These are phyloP conservation scores for Pilaira anomala DNA, from an alignment of 192 early-diverging fungal genomes.

Conservation along the genomic window DNA sequence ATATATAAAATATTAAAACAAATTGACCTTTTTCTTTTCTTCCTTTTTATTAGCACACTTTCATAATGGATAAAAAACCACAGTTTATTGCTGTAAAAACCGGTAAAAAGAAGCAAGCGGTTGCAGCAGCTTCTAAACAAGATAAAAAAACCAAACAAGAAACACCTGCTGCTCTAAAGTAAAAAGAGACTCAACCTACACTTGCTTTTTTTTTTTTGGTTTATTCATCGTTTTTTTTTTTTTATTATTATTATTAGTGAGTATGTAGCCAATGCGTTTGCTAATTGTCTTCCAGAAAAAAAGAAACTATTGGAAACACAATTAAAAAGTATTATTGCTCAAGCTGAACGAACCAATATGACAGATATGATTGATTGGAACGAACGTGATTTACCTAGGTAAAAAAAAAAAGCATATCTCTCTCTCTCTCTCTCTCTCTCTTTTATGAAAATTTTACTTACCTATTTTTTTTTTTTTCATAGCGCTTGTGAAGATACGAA, in stretches of 20 bases:
- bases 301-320: slow-evolving; percentile 48
- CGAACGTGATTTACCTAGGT: slow-evolving; percentile 64
- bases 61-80: no score
- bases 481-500: not conserved
- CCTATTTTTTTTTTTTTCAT: not conserved
- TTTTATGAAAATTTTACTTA: not conserved
- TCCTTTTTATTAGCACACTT: no score
- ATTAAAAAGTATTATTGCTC: slow-evolving; percentile 54
- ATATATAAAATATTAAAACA: no score
- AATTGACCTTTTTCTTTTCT: no score
- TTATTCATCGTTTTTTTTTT: not conserved
- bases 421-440: no score
- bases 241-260: slow-evolving; percentile 7
- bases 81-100: not conserved
- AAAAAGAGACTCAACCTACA: no score
- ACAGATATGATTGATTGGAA: slow-evolving; percentile 67
- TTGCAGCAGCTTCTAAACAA: not conserved
- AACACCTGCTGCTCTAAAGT: not conserved
- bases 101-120: not conserved
- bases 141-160: not conserved
- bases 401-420: no score
- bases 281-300: slow-evolving; percentile 26
- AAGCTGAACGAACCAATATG: slow-evolving; percentile 38
- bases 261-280: slow-evolving; percentile 32
- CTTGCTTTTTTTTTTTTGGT: not conserved